A percentile compares a stretch with the other conserved stretches of the same genome.
These are phyloP conservation scores for Rheum nobile DNA, from an alignment of 148 eudicot species.

Conservation along the genomic window DNA sequence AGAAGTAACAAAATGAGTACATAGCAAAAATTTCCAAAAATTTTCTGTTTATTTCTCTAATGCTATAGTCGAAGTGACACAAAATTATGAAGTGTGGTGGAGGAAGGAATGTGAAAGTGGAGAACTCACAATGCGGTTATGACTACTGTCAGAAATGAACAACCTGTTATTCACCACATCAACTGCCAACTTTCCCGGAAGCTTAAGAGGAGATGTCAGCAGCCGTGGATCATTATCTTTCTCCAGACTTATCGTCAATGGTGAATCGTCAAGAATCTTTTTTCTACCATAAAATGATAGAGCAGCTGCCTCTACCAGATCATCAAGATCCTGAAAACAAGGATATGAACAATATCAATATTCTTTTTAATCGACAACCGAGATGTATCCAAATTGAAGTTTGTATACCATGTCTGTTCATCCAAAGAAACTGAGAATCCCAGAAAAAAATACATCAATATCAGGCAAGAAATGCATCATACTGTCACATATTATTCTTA, in stretches of 20 bases:
- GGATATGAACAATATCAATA: neutral
- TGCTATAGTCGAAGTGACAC: neutral
- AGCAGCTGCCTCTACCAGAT: conserved; percentile 87
- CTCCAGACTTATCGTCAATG: conserved; percentile 78
- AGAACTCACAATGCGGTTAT: conserved; percentile 76
- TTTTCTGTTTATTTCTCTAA: neutral
- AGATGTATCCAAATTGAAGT: too few species aligned
- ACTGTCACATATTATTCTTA: too few species aligned
- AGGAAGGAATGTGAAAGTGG: conserved; percentile 16
- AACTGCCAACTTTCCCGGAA: conserved; percentile 91
- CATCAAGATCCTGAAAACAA: conserved; percentile 68
- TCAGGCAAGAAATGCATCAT: too few species aligned
- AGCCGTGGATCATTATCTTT: conserved; percentile 86
- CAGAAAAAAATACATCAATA: too few species aligned
- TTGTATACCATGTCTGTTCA: too few species aligned
- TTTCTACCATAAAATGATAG: conserved; percentile 59
- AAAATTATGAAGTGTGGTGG: neutral
- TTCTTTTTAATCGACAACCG: too few species aligned
- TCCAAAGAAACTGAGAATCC: too few species aligned
- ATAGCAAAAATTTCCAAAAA: neutral
- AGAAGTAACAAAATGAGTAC: neutral
- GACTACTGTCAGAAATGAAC: conserved; percentile 95
- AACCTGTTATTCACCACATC: conserved; percentile 76
- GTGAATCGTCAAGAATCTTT: conserved; percentile 50
- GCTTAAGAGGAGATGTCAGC: conserved; percentile 77